These are phyloP conservation scores for Aspergillus udagawae DNA, from an alignment of 2,329 filamentous ascomycete species.

Conservation along the genomic window DNA sequence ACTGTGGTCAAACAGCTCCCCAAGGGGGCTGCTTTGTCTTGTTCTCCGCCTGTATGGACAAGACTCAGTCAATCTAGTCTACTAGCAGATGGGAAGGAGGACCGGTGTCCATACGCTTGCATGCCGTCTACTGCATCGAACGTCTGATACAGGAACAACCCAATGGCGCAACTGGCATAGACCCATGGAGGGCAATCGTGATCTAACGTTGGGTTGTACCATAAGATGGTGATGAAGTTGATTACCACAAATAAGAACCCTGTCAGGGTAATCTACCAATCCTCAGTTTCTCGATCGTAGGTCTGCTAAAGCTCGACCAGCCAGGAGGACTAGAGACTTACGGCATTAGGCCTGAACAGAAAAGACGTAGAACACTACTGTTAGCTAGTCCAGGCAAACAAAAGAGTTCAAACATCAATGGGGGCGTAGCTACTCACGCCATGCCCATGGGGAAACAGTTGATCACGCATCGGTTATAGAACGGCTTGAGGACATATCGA, in stretches of 20 bases:
- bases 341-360: conserved; percentile 45
- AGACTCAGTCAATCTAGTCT: conserved; percentile 5
- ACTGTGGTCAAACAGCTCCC: conserved; percentile 96
- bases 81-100: background rate
- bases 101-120: conserved; percentile 64
- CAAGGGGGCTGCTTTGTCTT: conserved; percentile 84
- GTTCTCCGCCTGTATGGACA: conserved; percentile 65
- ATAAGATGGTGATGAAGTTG: conserved; percentile 88
- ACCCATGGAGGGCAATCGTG: conserved; percentile 94
- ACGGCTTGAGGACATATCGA: conserved; percentile 93
- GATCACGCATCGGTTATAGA: conserved; percentile 93
- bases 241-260: conserved; percentile 85
- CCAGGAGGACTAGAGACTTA: conserved; percentile 27
- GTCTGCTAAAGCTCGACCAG: conserved; percentile 1
- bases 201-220: conserved; percentile 93
- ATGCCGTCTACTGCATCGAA: conserved; percentile 96
- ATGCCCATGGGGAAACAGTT: conserved; percentile 92
- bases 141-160: conserved; percentile 93
- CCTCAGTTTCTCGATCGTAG: conserved; percentile 7
- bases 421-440: conserved; percentile 56
- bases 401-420: conserved; percentile 2
- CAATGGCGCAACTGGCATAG: conserved; percentile 84
- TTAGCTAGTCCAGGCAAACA: conserved; percentile 9
- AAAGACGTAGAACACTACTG: conserved; percentile 10
- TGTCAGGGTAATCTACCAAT: conserved; percentile 70